Evolutionary conservation across 108 stramenopile species (phyloP).

Genomic region (Skeletonema tropicum): DNA sequence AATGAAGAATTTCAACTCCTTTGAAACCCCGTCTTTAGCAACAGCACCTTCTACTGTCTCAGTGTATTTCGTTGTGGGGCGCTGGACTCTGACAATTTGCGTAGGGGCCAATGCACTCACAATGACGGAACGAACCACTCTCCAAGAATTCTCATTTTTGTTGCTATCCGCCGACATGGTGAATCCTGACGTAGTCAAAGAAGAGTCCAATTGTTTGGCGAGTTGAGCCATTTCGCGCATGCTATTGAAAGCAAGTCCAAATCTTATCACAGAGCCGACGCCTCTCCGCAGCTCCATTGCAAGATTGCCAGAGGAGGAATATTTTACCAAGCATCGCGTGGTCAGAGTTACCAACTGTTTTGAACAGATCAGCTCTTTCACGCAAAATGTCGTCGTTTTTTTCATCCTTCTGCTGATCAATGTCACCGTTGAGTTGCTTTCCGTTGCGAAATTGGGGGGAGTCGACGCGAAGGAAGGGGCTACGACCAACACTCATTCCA

Average conservation of each 20-base stretch:
- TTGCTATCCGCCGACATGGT: conserved; percentile 56
- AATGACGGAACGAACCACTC: conserved; percentile 73
- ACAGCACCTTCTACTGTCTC: conserved; percentile 84
- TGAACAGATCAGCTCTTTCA: conserved; percentile 60
- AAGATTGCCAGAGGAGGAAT: conserved; percentile 65
- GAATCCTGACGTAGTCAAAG: conserved; percentile 64
- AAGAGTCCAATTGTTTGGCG: conserved; percentile 67
- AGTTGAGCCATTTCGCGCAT: conserved; percentile 84
- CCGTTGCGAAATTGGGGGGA: conserved; percentile 9
- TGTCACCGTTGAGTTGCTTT: conserved; percentile 20
- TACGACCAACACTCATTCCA: conserved; percentile 76
- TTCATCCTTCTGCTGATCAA: conserved; percentile 18
- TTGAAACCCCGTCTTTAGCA: conserved; percentile 72
- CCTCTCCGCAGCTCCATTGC: conserved; percentile 44
- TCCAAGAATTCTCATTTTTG: conserved; percentile 66
- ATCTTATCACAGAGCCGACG: conserved; percentile 56
- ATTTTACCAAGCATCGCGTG: conserved; percentile 77
- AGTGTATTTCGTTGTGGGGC: conserved; percentile 75
- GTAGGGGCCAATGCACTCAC: conserved; percentile 73
- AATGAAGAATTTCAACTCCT: conserved; percentile 78
- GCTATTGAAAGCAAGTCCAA: conserved; percentile 66
- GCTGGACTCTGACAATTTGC: conserved; percentile 74
- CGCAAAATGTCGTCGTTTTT: conserved; percentile 47
- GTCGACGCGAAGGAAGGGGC: conserved; percentile 76
- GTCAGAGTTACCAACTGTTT: conserved; percentile 83